Evolutionary conservation across 2,329 filamentous ascomycete genomes (phyloP).

Genomic region (Colletotrichum noveboracense): DNA sequence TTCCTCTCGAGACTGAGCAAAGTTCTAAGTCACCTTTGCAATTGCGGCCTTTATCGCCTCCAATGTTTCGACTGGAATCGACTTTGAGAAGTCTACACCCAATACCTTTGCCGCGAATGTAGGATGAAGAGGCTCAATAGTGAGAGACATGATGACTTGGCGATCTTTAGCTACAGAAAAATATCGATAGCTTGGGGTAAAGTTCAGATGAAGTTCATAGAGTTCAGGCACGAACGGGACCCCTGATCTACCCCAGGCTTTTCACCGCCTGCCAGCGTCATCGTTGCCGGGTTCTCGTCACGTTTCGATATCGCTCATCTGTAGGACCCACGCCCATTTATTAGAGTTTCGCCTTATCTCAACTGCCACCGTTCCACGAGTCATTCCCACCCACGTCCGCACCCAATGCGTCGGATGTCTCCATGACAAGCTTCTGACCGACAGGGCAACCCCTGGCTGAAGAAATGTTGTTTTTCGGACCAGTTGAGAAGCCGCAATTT

Average conservation of each 20-base stretch:
- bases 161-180: not conserved
- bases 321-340: not conserved
- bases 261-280: not conserved
- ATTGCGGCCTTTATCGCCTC: slow-evolving; percentile 2
- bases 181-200: not conserved
- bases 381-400: not conserved
- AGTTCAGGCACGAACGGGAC: not conserved
- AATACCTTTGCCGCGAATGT: slow-evolving; percentile 29
- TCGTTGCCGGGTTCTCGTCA: not conserved
- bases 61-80: not conserved
- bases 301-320: not conserved
- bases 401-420: not conserved
- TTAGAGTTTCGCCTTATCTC: slow-evolving; percentile 8
- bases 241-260: not conserved
- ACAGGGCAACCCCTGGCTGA: not conserved
- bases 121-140: slow-evolving; percentile 30
- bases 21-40: not conserved
- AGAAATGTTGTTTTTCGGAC: not conserved
- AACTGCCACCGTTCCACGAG: not conserved
- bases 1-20: not conserved
- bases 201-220: not conserved
- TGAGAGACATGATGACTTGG: slow-evolving; percentile 25
- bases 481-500: not conserved
- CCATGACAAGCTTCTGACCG: not conserved
- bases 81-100: slow-evolving; percentile 13